Base-by-base conservation (phyloP, 1,284 basidiomycete genomes). In the Tetrapyrgos nigripes region DNA sequence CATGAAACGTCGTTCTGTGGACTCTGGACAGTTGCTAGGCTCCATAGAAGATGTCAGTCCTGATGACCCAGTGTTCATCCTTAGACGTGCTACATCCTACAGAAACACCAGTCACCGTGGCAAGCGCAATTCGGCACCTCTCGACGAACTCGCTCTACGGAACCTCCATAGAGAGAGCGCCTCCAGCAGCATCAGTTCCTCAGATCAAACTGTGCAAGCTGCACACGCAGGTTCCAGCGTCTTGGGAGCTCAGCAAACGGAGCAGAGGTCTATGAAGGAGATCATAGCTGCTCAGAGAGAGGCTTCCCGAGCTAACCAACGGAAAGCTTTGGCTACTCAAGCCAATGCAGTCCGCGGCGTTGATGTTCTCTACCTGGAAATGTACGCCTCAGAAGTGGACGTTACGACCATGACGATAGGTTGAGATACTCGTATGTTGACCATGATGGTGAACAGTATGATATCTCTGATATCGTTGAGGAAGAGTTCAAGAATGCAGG, bases 341-440 rank as follows among this genome's bases (percentile, higher is more conserved):
- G 80, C 86, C 5, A 97, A 98, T 70, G 85, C 88, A 2, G 83
- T 90, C 19, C 86, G 93, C 55, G 96, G 96, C 0, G 84, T 97
- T 66, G 96, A 98, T 66, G 85, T 98, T 14, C 75, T 93, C 3
- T 97, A 6, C 90, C 92, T 8, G 91, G 93, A 14, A 90, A 92
- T 64, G 91, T 86, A 0, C 86, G 92, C 66, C 83, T 98, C n/a
- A 89, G 96, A 24, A 95, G 92, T 66, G 87, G 91, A 2, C 82
- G 92, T 17, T 85, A 87, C 58, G 86, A 91, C 21, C 72, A 77
- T 5, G 85, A 84, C 44, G 89, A 92, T 65, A 81, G 81, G 53
- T 89, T 94, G 78, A 87, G 95, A 1, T 98, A 98, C 70, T 97
- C 94, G 27, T 97, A 95, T 69, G 88, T 97, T 44, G 89, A 94